A percentile compares a stretch with the other conserved stretches of the same genome.
Evolutionary conservation across 306 rosid species (phyloP).

Genomic region (Potentilla sterilis): DNA sequence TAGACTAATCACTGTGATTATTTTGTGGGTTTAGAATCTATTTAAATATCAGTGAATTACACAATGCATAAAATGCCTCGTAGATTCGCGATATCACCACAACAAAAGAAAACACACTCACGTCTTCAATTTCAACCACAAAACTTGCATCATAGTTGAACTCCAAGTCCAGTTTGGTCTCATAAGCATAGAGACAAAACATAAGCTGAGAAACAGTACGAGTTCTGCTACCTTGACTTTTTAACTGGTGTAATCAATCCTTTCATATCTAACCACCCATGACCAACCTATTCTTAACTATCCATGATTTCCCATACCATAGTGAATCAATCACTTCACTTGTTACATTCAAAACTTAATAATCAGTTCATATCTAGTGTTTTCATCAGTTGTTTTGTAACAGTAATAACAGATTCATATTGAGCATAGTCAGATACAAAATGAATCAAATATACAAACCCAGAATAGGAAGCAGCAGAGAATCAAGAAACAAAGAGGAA

Average conservation of each 20-base stretch:
- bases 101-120: background rate
- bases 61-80: background rate
- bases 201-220: background rate
- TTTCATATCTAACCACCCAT: background rate
- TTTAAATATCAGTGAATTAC: background rate
- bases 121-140: background rate
- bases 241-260: background rate
- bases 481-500: background rate
- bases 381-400: background rate
- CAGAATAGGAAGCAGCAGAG: background rate
- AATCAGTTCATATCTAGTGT: background rate
- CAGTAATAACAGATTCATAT: background rate
- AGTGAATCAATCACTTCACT: background rate
- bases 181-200: background rate
- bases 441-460: background rate
- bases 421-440: background rate
- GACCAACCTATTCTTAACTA: background rate
- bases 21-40: background rate
- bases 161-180: background rate
- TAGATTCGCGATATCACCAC: background rate
- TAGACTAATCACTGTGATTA: background rate
- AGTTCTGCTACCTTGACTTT: background rate
- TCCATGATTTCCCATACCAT: too few species aligned
- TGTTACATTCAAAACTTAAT: background rate
- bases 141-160: background rate